phyloP scores from a whole-genome alignment of 306 rosid species.

The Dalbergia cultrata region DNA sequence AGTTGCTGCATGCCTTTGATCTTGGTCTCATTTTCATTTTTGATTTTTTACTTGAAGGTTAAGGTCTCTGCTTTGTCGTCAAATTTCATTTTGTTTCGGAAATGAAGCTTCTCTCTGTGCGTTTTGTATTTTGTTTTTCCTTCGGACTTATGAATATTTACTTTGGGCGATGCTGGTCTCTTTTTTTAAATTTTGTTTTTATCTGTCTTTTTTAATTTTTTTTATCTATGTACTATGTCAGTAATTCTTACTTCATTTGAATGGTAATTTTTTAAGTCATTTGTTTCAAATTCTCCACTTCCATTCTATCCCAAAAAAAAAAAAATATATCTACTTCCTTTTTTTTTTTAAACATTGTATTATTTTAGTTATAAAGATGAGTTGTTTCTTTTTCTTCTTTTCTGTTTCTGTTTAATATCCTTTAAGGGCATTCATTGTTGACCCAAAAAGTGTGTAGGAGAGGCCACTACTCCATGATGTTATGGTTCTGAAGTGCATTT shows the following conservation, averaged over 20 bases:
- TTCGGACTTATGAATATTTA: background rate
- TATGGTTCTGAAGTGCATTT: background rate
- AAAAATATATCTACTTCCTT: too few species aligned
- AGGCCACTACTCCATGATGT: too few species aligned
- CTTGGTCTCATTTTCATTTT: background rate
- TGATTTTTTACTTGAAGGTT: background rate
- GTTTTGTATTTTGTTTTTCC: background rate
- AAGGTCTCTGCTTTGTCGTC: background rate
- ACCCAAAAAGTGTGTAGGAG: background rate
- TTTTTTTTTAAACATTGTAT: background rate
- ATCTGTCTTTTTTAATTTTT: too few species aligned
- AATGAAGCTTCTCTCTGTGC: background rate
- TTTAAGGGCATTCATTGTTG: background rate
- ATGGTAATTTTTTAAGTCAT: background rate
- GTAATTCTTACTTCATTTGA: background rate
- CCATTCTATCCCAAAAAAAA: background rate
- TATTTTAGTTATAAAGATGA: background rate
- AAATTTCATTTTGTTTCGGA: background rate
- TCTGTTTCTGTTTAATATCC: background rate
- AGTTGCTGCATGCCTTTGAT: background rate
- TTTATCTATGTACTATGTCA: background rate
- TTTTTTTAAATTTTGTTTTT: too few species aligned
- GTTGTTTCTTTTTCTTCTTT: background rate
- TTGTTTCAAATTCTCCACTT: background rate
- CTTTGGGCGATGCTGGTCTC: too few species aligned